Base-by-base conservation (phyloP, 495 filamentous ascomycete genomes). In the Penicillium verhagenii region DNA sequence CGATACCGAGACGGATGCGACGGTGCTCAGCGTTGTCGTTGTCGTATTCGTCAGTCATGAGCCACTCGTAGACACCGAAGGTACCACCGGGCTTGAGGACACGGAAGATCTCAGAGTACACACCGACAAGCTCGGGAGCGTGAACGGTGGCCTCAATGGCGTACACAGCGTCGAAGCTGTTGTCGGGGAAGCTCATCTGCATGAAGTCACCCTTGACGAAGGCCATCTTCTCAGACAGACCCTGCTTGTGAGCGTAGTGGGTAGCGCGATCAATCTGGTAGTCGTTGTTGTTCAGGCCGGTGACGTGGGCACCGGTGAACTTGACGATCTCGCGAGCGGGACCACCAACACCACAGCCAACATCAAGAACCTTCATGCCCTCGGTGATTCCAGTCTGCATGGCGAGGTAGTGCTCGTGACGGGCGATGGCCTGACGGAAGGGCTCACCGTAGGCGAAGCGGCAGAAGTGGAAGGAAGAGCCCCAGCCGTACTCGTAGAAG, bases 141-240 rank as follows among this genome's bases (percentile, higher is more conserved):
- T 98, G 95, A 35, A 94, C 89, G 24, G 94, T 98, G 6, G 94
- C 94, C 74, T 98, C 94, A 65, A 98, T 98, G 55, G 95, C 94
- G 66, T 98, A 97, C 43, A 98, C 94, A 60, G 89, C 91, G 57
- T 98, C 95, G 74, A 98, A 98, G 44, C 70, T 79, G 78, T 95
- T 89, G 61, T 91, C 84, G 44, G 90, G 87, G 80, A 97, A 98
- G 29, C 83, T 87, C 93, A 98, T 97, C 86, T 98, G 94, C 93
- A 97, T 97, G 77, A 97, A 98, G 64, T 97, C 95, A 43, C 94
- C 93, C 83, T 97, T 97, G 56, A 90, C 86, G 60, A 91, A 97
- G 64, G 80, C 84, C 66, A 97, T 75, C 77, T 96, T 90, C 63
- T 91, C 67, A 3, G 86, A 82, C 31, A 97, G 77, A 49, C 89